A percentile compares a stretch with the other conserved stretches of the same genome.
Evolutionary conservation across 1,284 basidiomycete genomes (phyloP).

Genomic region (Sanghuangporus baumii): DNA sequence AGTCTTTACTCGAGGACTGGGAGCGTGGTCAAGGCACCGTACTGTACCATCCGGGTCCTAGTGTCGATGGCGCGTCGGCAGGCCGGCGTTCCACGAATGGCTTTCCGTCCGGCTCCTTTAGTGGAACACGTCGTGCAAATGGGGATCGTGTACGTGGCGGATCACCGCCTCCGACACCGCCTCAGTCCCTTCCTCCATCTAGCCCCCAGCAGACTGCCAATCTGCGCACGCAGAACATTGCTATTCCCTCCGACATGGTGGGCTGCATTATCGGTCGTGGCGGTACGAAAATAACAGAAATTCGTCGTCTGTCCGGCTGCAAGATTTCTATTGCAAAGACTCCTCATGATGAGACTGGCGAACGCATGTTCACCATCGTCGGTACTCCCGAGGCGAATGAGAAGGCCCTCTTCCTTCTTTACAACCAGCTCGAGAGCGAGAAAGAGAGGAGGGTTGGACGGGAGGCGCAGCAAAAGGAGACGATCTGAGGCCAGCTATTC

Average conservation of each 20-base stretch:
- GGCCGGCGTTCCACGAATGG: conserved; percentile 42
- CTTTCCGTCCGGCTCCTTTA: conserved; percentile 33
- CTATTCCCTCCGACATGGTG: conserved; percentile 98
- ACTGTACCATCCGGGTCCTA: conserved; percentile 88
- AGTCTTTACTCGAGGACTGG: conserved; percentile 95
- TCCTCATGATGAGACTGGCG: conserved; percentile 96
- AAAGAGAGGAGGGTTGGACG: conserved; percentile 86
- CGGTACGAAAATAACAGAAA: conserved; percentile 98
- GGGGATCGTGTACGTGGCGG: conserved; percentile 43
- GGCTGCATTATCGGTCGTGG: conserved; percentile 96
- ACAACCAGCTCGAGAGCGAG: conserved; percentile 95
- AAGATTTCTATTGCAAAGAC: conserved; percentile 98
- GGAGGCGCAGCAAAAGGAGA: conserved; percentile 45
- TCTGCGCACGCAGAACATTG: conserved; percentile 97
- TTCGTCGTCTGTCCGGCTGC: conserved; percentile 92
- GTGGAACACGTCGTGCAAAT: conserved; percentile 50
- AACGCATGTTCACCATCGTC: conserved; percentile 99
- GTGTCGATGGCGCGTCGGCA: conserved; percentile 60
- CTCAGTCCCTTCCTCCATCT: conserved; percentile 40
- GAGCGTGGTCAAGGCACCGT: conserved; percentile 91
- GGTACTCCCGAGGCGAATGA: conserved; percentile 96
- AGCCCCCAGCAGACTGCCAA: conserved; percentile 58
- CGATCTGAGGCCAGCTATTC: background rate
- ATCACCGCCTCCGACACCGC: conserved; percentile 55
- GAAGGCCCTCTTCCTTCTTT: conserved; percentile 94